These are phyloP conservation scores for Russula abietina DNA, from an alignment of 768 basidiomycete genomes.

Conservation along the genomic window DNA sequence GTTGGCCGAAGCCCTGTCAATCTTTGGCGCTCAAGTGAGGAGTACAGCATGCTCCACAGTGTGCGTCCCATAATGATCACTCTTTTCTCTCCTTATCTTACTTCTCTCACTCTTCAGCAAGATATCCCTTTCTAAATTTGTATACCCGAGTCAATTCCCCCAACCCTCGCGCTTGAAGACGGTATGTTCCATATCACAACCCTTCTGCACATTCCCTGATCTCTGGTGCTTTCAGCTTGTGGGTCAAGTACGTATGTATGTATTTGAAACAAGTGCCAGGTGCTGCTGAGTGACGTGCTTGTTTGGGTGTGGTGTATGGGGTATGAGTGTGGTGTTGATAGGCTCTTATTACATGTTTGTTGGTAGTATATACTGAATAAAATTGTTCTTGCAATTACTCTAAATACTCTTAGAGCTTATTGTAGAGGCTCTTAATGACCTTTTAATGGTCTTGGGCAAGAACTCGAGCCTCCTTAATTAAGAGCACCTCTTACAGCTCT, in stretches of 20 bases:
- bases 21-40: conserved; percentile 76
- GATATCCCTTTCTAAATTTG: conserved; percentile 88
- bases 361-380: too few species aligned
- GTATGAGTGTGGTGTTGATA: too few species aligned
- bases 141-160: conserved; percentile 88
- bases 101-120: conserved; percentile 42
- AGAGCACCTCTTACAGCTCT: too few species aligned
- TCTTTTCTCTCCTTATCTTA: conserved; percentile 6
- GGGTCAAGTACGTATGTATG: conserved; percentile 82
- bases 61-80: conserved; percentile 37
- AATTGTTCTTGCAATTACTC: too few species aligned
- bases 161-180: conserved; percentile 73
- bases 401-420: too few species aligned
- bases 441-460: too few species aligned
- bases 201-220: not conserved
- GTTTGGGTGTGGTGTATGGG: too few species aligned
- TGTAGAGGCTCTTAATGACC: too few species aligned
- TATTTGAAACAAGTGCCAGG: conserved; percentile 81
- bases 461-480: too few species aligned
- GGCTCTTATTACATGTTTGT: too few species aligned
- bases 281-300: too few species aligned
- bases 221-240: conserved; percentile 42
- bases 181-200: conserved; percentile 34
- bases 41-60: conserved; percentile 61
- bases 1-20: conserved; percentile 78